phyloP scores from a whole-genome alignment of 495 filamentous ascomycete genomes.

The Terfezia claveryi region DNA sequence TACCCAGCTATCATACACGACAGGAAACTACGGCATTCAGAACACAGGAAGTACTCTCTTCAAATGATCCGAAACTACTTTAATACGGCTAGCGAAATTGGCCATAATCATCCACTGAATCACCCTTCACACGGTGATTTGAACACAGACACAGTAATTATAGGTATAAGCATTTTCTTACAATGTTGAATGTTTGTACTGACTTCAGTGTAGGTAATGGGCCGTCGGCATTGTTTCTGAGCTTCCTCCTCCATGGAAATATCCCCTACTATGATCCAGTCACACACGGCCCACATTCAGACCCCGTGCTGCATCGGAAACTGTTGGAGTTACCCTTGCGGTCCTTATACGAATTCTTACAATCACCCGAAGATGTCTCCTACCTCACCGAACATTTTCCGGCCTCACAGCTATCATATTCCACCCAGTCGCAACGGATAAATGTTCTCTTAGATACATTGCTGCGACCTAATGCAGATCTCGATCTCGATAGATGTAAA shows the following conservation, averaged over 20 bases:
- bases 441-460: constrained; percentile 45
- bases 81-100: background rate
- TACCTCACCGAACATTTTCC: constrained; percentile 38
- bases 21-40: background rate
- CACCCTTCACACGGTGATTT: background rate
- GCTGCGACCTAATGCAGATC: constrained; percentile 40
- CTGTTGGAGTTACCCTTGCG: constrained; percentile 24
- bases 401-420: constrained; percentile 36
- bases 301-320: constrained; percentile 36
- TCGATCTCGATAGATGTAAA: constrained; percentile 27
- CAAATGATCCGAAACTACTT: background rate
- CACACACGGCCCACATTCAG: constrained; percentile 32
- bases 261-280: constrained; percentile 34
- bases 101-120: background rate
- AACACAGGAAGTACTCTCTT: background rate
- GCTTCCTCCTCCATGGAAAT: constrained; percentile 45
- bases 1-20: background rate
- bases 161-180: background rate
- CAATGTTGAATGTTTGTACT: background rate
- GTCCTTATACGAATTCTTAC: constrained; percentile 24
- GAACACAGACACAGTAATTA: background rate
- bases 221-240: constrained; percentile 43
- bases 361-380: constrained; percentile 14
- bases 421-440: constrained; percentile 40
- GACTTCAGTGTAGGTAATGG: constrained; percentile 30